These are phyloP conservation scores for Zasmidium citrigriseum DNA, from an alignment of 2,329 filamentous ascomycete species.

Conservation along the genomic window DNA sequence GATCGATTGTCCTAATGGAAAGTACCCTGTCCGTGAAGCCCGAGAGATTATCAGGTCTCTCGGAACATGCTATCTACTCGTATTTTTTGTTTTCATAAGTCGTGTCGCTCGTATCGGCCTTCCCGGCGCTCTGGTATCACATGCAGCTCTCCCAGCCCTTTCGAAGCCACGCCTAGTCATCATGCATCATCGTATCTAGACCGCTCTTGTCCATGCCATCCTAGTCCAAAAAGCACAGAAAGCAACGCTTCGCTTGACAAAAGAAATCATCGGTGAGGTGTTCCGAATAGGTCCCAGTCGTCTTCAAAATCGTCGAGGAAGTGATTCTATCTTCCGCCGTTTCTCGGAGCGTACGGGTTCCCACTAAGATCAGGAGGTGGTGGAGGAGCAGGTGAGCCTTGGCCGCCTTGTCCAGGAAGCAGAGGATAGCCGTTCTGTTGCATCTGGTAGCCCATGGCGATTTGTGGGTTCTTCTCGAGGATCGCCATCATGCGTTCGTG, in stretches of 20 bases:
- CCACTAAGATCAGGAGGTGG: conserved; percentile 33
- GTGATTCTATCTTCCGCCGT: conserved; percentile 12
- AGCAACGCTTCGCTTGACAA: background rate
- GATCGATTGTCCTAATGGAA: too few relatives aligned
- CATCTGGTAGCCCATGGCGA: conserved; percentile 28
- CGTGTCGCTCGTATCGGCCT: background rate
- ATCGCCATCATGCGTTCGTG: conserved; percentile 39
- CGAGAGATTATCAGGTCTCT: background rate
- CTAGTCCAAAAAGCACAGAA: background rate
- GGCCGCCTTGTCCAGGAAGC: conserved; percentile 10
- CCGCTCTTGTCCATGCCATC: background rate
- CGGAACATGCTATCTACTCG: background rate
- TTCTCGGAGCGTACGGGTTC: conserved; percentile 34
- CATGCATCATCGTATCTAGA: background rate
- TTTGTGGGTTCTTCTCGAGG: conserved; percentile 32
- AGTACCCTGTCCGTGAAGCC: background rate
- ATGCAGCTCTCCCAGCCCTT: background rate
- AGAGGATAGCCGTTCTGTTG: conserved; percentile 22
- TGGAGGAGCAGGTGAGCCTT: conserved; percentile 1
- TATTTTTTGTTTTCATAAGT: background rate
- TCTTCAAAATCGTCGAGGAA: background rate
- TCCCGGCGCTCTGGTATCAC: background rate
- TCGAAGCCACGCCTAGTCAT: background rate
- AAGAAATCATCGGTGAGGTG: background rate
- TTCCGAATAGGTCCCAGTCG: background rate